Conservation (phyloP, 208 protist species). For the Porcisia hertigi region DNA sequence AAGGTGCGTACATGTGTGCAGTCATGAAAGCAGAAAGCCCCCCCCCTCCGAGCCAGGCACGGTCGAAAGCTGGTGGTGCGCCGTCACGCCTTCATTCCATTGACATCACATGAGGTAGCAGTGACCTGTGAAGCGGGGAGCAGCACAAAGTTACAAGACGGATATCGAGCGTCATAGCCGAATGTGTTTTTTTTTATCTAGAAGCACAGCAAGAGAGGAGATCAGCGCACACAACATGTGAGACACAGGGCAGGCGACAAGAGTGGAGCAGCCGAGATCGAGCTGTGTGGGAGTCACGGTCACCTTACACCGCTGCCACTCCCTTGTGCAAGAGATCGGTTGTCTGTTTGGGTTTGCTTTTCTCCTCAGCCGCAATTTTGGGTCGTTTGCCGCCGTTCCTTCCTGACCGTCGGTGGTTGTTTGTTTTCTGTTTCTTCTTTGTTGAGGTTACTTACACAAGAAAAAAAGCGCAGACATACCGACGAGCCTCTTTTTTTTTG, state of each 20-base stretch:
- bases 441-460: slow-evolving; percentile 3
- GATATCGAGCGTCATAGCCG: not conserved
- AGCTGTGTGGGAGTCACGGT: not conserved
- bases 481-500: not conserved
- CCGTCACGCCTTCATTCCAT: not conserved
- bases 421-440: not conserved
- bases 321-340: not conserved
- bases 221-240: not conserved
- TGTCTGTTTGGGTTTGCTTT: not conserved
- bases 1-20: not conserved
- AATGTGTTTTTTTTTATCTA: slow-evolving; percentile 14
- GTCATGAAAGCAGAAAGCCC: not conserved
- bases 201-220: slow-evolving; percentile 6
- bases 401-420: not conserved
- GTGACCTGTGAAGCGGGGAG: not conserved
- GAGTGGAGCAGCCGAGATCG: not conserved
- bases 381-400: not conserved
- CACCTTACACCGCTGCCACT: not conserved
- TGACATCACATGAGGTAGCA: too few species aligned
- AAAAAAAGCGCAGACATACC: slow-evolving; percentile 1
- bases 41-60: not conserved
- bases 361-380: not conserved
- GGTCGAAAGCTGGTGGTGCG: not conserved
- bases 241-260: not conserved
- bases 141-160: not conserved